Evolutionary conservation across 129 eudicot species (phyloP), one percentile per base, ranked within the genome.

Genomic region (Saussurea involucrata): DNA sequence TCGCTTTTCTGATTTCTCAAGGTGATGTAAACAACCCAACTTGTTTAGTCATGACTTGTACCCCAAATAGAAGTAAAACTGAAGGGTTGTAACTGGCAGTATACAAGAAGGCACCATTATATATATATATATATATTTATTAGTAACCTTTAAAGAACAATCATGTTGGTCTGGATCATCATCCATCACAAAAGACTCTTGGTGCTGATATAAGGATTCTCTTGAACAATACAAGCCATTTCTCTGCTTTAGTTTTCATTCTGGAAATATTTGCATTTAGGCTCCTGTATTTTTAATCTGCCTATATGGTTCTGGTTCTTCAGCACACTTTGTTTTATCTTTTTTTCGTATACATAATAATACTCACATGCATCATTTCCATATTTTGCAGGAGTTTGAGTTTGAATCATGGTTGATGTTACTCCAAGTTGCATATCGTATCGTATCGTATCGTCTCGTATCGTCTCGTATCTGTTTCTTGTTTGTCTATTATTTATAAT

Each of bases 371-470:
- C 32, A 2, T 3, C 9, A 12, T 17, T 57, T 49, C 28, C 57
- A 4, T 69, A 12, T 57, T 28, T 69, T 37, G 81, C 89, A 89
- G 94, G 86, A 82, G 69, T 61, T 76, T 84, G 82, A 82, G 86
- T 66, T 80, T 76, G 36, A 83, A 84, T 80, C 85, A 82, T 75
- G 84, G 89, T 76, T 84, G 90, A 89, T 64, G 60, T 18, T 57
- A 20, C 66, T 17, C 57, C 76, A 78, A 49, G 24, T 81, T 10
- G 74, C 63, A 31, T n/a, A 31, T 20, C 40, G 61, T 11, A 37
- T 29, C 29, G 72, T n/a, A 21, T 76, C 88, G 24, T 77, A 40
- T 49, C 58, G n/a, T n/a, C n/a, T 20, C 40, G 61, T 11, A 37
- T 29, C 29, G 72, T n/a, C 27, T 76, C 88, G 24, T 77, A 40